Evolutionary conservation across 1,139 yeast species (phyloP), one percentile per base, ranked within the genome.

Genomic region (Candida sanyaensis): DNA sequence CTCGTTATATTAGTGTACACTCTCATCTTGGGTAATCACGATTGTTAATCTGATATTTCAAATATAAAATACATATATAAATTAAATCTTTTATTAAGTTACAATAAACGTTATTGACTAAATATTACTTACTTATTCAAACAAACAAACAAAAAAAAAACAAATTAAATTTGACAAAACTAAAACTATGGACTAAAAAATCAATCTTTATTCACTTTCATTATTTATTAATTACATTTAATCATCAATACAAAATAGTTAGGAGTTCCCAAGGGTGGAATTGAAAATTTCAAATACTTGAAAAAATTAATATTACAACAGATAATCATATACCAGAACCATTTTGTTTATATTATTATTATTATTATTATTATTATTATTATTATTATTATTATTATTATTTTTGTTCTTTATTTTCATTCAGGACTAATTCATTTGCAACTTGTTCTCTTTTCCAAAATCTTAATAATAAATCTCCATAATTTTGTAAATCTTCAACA

Each of bases 401-500:
- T 26, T 30, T 40, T 37, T 43, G 47, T 32, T 45, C 31, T 23
- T 43, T 43, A 13, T 37, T 24, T 32, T 45, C 61, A 41, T 42
- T 46, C 38, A 53, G 53, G 2, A 64, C 68, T 39, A 74, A 56
- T 55, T 74, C 77, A 50, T 64, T 69, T 37, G 78, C 66, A 36
- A 74, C 56, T 57, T 75, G 79, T 64, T 86, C 89, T 50, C 90
- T 69, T 63, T 80, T 81, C 96, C 97, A 90, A 66, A 90, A 92
- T 62, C 88, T 81, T 57, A 88, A 74, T 56, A 93, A 73, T 50
- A 92, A 75, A 66, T 91, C 96, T 11, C 96, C 97, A 64, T 93
- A 93, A 56, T 88, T 79, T 61, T 92, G 96, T 58, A 93, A 74
- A 65, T 93, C 99, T 63, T 92, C 97, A 21, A 88, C 86, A 32